phyloP scores from a whole-genome alignment of 495 filamentous ascomycete genomes.

The Mytilinidion resinicola region DNA sequence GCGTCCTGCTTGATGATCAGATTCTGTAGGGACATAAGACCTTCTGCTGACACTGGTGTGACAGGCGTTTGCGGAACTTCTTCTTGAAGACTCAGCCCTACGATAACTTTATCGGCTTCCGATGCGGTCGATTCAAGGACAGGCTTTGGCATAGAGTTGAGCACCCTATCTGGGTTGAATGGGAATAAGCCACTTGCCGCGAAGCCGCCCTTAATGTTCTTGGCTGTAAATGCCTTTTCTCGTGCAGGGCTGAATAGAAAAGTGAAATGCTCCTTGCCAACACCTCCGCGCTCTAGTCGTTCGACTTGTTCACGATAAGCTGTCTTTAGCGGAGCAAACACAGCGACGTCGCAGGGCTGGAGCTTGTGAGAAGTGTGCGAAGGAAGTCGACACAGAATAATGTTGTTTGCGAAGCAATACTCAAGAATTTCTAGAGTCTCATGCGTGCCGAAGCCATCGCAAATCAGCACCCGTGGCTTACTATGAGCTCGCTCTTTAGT shows the following conservation, averaged over 20 bases:
- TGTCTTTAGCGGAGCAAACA: neutral
- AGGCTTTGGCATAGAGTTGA: neutral
- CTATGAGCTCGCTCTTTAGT: slow-evolving; percentile 6
- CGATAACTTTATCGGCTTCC: neutral
- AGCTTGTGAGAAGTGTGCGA: too few relatives aligned
- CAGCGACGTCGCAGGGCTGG: too few relatives aligned
- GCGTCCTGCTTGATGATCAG: neutral
- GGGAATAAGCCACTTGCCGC: neutral
- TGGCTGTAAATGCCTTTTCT: neutral
- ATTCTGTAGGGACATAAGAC: neutral
- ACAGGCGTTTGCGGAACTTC: neutral
- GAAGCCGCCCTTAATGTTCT: neutral
- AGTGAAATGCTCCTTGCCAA: slow-evolving; percentile 5
- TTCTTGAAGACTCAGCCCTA: neutral
- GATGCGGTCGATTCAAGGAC: neutral
- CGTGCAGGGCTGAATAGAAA: slow-evolving; percentile 1
- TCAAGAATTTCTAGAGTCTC: neutral
- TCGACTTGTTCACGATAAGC: slow-evolving; percentile 5
- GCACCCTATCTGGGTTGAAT: neutral
- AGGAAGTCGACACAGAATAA: neutral
- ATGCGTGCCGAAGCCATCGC: neutral
- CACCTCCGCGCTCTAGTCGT: neutral
- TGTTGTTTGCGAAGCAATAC: neutral
- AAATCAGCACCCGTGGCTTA: slow-evolving; percentile 11
- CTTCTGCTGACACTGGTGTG: neutral